Evolutionary conservation across 2,329 filamentous ascomycete genomes (phyloP).

Genomic region (Phoma herbarum): DNA sequence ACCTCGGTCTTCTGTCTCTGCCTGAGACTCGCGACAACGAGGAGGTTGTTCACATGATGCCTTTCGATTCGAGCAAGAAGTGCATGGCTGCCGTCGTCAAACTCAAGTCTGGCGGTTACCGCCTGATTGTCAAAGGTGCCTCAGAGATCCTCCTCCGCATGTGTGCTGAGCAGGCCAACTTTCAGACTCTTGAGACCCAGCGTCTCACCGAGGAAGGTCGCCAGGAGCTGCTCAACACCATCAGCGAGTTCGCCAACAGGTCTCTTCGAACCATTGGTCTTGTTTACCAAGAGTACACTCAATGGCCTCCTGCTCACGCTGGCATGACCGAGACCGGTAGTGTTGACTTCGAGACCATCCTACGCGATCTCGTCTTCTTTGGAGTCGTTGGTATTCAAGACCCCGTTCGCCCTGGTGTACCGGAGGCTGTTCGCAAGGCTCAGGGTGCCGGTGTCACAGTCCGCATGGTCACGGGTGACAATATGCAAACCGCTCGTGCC

Average conservation of each 20-base stretch:
- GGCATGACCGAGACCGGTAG: constrained; percentile 31
- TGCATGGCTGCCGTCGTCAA: constrained; percentile 66
- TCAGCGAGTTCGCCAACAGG: constrained; percentile 51
- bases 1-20: constrained; percentile 61
- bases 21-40: constrained; percentile 59
- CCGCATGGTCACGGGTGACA: constrained; percentile 96
- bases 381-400: constrained; percentile 95
- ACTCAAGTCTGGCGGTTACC: constrained; percentile 57
- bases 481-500: constrained; percentile 92
- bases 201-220: constrained; percentile 27
- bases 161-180: constrained; percentile 44
- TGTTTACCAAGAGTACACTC: constrained; percentile 51
- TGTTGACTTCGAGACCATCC: constrained; percentile 32
- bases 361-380: constrained; percentile 73
- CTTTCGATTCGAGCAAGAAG: constrained; percentile 65
- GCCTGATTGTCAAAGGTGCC: constrained; percentile 64
- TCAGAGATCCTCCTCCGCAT: constrained; percentile 64
- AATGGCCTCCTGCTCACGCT: constrained; percentile 46
- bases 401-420: constrained; percentile 90
- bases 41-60: constrained; percentile 61
- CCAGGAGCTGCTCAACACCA: constrained; percentile 39
- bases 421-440: constrained; percentile 83
- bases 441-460: constrained; percentile 91
- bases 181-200: constrained; percentile 30
- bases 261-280: constrained; percentile 56